A percentile compares a stretch with the other conserved stretches of the same genome.
Evolutionary conservation across 2,329 filamentous ascomycete species (phyloP).

Genomic region (Xylariaceae sp.): DNA sequence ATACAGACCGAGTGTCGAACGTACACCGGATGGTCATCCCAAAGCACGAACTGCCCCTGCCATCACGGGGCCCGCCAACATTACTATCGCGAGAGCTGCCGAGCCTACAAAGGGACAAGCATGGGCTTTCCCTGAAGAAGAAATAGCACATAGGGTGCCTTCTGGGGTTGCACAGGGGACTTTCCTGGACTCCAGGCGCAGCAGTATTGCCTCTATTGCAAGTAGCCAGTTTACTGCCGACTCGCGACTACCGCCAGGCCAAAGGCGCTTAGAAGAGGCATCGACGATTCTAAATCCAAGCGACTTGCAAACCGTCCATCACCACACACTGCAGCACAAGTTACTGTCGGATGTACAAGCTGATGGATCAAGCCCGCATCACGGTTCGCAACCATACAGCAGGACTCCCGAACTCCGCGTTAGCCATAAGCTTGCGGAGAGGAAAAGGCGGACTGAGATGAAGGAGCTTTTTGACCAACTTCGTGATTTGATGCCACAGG

Average conservation of each 20-base stretch:
- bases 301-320: constrained; percentile 59
- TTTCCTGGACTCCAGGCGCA: constrained; percentile 62
- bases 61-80: constrained; percentile 65
- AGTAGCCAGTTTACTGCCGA: constrained; percentile 76
- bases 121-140: constrained; percentile 76
- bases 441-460: constrained; percentile 82
- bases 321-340: constrained; percentile 71
- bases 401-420: constrained; percentile 75
- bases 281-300: constrained; percentile 45
- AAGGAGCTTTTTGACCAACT: constrained; percentile 80
- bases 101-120: constrained; percentile 78
- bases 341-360: constrained; percentile 62
- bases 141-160: constrained; percentile 46
- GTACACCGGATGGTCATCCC: constrained; percentile 46
- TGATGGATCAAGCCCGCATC: constrained; percentile 48
- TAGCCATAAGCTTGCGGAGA: constrained; percentile 79
- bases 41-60: constrained; percentile 64
- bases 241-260: constrained; percentile 64
- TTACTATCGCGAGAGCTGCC: constrained; percentile 62
- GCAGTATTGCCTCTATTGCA: constrained; percentile 70
- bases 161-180: constrained; percentile 42
- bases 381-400: constrained; percentile 69
- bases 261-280: constrained; percentile 64
- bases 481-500: constrained; percentile 71
- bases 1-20: constrained; percentile 55